Base-by-base conservation (phyloP, 176 grass and related monocot genomes). In the Bonia amplexicaulis region DNA sequence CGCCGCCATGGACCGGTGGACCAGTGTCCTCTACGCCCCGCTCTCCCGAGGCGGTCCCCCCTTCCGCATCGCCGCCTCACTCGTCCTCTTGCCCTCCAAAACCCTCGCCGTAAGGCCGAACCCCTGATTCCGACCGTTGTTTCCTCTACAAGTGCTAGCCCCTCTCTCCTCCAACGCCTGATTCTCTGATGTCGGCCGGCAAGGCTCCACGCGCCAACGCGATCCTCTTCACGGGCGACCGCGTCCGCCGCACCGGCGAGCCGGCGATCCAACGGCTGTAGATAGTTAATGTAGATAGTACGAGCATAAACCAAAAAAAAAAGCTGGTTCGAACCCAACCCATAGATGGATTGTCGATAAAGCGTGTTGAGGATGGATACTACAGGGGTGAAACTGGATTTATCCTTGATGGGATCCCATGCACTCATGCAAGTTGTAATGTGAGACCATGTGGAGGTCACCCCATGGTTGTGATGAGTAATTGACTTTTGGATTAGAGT, bases 191-290 rank as follows among this genome's bases (percentile, higher is more conserved):
- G 57, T 14, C 72, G 19, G 57, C 19, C 67, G 14, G 13, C 13
- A 76, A 98, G 96, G 74, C 90, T 60, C 96, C 96, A 33, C 84
- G 79, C 40, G 52, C 74, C 47, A 98, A 98, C 54, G 93, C 83
- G n/a, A 89, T 95, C 40, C 92, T 98, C 39, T 98, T 95, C 84
- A 92, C 84, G 26, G 96, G 96, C 39, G 96, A 98, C 83, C 91
- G 83, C 54, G 85, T 93, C 29, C 66, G 77, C 23, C 76, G 89
- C 60, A 92, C 91, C 12, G 87, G 89, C 1, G 88, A 95, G 17
- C 85, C 93, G 76, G 73, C 33, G 74, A 92, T 98, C 33, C 91
- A 92, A 35, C 90, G 80, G 80, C 84, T 98, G n/a, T n/a, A n/a
- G n/a, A n/a, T n/a, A n/a, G n/a, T n/a, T n/a, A n/a, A n/a, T n/a